phyloP scores from a whole-genome alignment of 331 rosid species.

The Phaseolus coccineus region DNA sequence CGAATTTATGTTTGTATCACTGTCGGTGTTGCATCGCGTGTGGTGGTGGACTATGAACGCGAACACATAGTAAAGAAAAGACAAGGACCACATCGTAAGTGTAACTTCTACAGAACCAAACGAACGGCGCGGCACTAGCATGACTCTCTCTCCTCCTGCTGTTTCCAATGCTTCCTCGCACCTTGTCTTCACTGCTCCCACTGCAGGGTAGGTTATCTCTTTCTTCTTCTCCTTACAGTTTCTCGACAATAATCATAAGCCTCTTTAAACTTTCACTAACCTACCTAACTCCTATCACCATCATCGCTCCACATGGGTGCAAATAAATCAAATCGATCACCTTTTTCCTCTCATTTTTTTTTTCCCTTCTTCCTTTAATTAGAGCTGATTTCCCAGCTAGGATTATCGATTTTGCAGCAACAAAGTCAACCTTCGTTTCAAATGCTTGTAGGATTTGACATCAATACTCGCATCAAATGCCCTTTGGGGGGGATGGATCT shows the following conservation, averaged over 20 bases:
- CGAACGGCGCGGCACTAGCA: not conserved
- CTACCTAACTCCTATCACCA: not conserved
- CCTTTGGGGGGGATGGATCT: not conserved
- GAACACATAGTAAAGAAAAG: not conserved
- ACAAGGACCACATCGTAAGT: not conserved
- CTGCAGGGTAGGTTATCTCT: conserved; percentile 30
- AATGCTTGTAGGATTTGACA: conserved; percentile 8
- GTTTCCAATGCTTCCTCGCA: not conserved
- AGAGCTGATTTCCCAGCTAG: not conserved
- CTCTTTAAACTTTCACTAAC: not conserved
- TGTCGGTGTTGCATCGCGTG: not conserved
- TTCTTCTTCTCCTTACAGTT: not conserved
- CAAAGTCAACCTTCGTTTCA: conserved; percentile 8
- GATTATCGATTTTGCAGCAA: conserved; percentile 7
- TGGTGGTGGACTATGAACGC: not conserved
- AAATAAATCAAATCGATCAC: not conserved
- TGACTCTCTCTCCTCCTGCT: not conserved
- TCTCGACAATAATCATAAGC: not conserved
- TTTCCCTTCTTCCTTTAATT: not conserved
- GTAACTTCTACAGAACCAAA: not conserved
- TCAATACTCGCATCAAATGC: not conserved
- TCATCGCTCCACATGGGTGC: conserved; percentile 6
- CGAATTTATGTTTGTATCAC: not conserved
- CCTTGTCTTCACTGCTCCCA: conserved; percentile 1
- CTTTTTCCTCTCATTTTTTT: not conserved